These are phyloP conservation scores for Juncus inflexus DNA, from an alignment of 176 grass and related monocot genomes.

Conservation along the genomic window DNA sequence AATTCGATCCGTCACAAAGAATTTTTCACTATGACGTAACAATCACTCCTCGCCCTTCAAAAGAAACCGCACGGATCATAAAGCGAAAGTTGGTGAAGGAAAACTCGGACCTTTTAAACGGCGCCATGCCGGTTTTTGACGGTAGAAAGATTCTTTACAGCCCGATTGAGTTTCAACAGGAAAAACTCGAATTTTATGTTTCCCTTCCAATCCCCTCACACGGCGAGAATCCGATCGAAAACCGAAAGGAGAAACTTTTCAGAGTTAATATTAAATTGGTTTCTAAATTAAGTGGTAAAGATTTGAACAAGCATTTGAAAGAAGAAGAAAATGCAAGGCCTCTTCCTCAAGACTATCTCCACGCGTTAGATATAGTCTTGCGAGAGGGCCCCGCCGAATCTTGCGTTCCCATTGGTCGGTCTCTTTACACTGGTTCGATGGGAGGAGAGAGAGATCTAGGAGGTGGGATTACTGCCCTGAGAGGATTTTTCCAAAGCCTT, in stretches of 20 bases:
- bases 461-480: slow-evolving; percentile 73
- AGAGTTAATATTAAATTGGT: slow-evolving; percentile 72
- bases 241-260: slow-evolving; percentile 55
- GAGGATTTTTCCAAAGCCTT: slow-evolving; percentile 86
- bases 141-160: slow-evolving; percentile 85
- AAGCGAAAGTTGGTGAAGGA: slow-evolving; percentile 83
- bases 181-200: slow-evolving; percentile 63
- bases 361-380: slow-evolving; percentile 80
- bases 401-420: slow-evolving; percentile 63
- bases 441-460: slow-evolving; percentile 67
- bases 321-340: slow-evolving; percentile 46
- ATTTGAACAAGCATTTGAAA: slow-evolving; percentile 64
- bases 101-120: slow-evolving; percentile 50
- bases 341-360: slow-evolving; percentile 73
- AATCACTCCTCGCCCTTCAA: slow-evolving; percentile 72
- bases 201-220: slow-evolving; percentile 43
- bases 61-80: slow-evolving; percentile 79
- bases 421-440: slow-evolving; percentile 64
- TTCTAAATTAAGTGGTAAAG: slow-evolving; percentile 58
- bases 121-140: slow-evolving; percentile 63
- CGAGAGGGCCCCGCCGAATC: slow-evolving; percentile 48
- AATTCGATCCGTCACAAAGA: slow-evolving; percentile 50
- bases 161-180: slow-evolving; percentile 54
- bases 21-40: slow-evolving; percentile 81
- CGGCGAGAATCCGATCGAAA: slow-evolving; percentile 29